Evolutionary conservation across 768 basidiomycete genomes (phyloP), one percentile per base, ranked within the genome.

Genomic region (Astraeus odoratus): DNA sequence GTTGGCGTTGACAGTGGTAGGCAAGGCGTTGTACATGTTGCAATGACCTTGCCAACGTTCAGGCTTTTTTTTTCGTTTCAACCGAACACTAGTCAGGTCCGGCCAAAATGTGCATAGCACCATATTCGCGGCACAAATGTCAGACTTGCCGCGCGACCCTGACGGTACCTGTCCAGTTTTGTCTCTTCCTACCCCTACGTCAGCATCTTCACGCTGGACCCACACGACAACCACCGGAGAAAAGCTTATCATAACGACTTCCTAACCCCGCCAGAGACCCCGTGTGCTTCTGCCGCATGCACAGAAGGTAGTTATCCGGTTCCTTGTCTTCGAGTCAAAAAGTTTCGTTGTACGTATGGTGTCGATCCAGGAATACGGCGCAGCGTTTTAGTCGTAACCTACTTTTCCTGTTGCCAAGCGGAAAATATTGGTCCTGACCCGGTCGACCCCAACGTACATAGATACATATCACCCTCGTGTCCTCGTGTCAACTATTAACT

Each of bases 401-500:
- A 29, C 20, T 1, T 15, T 12, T 15, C 35, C 37, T 24, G 37
- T 23, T n/a, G 23, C 37, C 37, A 39, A 39, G 37, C 20, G 15
- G 23, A 2, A 38, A 38, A 18, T 25, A 37, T 37, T 37, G 36
- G 20, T 23, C 36, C 20, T 20, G 20, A 39, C 37, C 24, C 19
- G 20, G 37, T 39, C 37, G 22, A 39, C 37, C 37, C 37, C 18
- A 39, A 7, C 36, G 20, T 37, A 37, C 36, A 37, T 23, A 37
- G 19, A 22, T 37, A 37, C 36, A 37, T 23, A 37, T 37, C 36
- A 37, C 15, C 37, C 37, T 41, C 27, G 25, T 41, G 39, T 18
- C 27, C 43, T 37, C 24, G 35, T 19, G 18, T 27, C 35, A 24
- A 37, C 34, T 20, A 48, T 50, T 52, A 57, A 50, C 42, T 39